Evolutionary conservation across 1,139 yeast species (phyloP).

Genomic region (Nakaseomyces delphensis): DNA sequence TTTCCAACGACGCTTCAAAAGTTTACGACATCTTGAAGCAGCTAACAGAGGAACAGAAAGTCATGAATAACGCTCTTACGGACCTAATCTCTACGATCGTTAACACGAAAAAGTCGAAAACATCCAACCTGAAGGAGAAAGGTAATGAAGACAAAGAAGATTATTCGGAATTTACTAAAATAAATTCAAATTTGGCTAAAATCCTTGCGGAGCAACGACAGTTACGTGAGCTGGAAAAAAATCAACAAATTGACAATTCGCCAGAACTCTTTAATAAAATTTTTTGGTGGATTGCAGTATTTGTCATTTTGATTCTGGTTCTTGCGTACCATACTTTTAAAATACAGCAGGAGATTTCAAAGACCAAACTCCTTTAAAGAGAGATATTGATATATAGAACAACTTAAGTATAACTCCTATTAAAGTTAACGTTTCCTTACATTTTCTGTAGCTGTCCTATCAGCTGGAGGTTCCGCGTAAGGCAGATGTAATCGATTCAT

Average conservation of each 20-base stretch:
- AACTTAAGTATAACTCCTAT: background rate
- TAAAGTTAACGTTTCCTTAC: background rate
- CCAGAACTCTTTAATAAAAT: slow-evolving; percentile 32
- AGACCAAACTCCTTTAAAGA: slow-evolving; percentile 32
- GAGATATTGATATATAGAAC: background rate
- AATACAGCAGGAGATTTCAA: slow-evolving; percentile 35
- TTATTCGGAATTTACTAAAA: slow-evolving; percentile 27
- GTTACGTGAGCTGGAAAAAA: slow-evolving; percentile 26
- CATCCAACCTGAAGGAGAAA: slow-evolving; percentile 4
- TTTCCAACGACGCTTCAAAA: slow-evolving; percentile 28
- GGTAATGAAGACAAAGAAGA: slow-evolving; percentile 17
- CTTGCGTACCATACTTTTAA: slow-evolving; percentile 35
- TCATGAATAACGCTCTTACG: slow-evolving; percentile 12
- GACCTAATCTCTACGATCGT: slow-evolving; percentile 9
- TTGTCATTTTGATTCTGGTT: slow-evolving; percentile 29
- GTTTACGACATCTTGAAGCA: slow-evolving; percentile 18
- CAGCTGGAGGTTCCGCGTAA: slow-evolving; percentile 22
- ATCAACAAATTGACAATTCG: slow-evolving; percentile 24
- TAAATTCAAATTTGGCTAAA: slow-evolving; percentile 28
- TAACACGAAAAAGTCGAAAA: slow-evolving; percentile 9
- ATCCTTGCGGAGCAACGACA: slow-evolving; percentile 31
- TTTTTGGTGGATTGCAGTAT: slow-evolving; percentile 32
- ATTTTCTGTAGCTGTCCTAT: background rate
- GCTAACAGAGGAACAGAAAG: slow-evolving; percentile 20
- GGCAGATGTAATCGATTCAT: slow-evolving; percentile 38